Base-by-base conservation (phyloP, 148 eudicot genomes). In the Limonium bicolor region DNA sequence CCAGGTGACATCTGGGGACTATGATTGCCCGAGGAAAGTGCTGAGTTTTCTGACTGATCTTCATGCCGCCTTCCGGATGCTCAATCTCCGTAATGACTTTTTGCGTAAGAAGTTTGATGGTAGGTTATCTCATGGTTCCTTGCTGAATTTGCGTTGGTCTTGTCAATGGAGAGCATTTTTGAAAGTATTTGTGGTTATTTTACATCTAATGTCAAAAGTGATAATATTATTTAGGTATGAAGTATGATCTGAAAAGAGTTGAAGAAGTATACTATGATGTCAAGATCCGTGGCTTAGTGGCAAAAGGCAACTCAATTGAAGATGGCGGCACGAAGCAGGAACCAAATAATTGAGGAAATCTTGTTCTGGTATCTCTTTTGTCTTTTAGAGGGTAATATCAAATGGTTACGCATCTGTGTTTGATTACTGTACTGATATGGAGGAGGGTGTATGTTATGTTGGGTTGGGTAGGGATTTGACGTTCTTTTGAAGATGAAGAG, bases 91-190 rank as follows among this genome's bases (percentile, higher is more conserved):
- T 21, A 90, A 90, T 52, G 99, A 90, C 69, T 77, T 90, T 51
- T 59, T 90, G 59, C 94, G 94, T 61, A 85, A 80, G 59, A 90
- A 90, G 68, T 84, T 90, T 54, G 97, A 90, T 56, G 97, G 95
- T 90, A 50, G 44, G 78, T 30, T 37, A 11, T 10, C 22, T 25
- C 21, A 7, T 8, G 27, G 5, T 16, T 11, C 14, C 4, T 17
- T 10, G 25, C n/a, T n/a, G n/a, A n/a, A n/a, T n/a, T n/a, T n/a
- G n/a, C n/a, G n/a, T n/a, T n/a, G n/a, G n/a, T n/a, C n/a, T n/a
- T n/a, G n/a, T n/a, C n/a, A n/a, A n/a, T n/a, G n/a, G n/a, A n/a
- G n/a, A n/a, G 11, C 37, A 34, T 10, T 20, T 25, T 54, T 11
- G 23, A 24, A 20, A 15, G 38, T 31, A 6, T 6, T 30, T 6